Evolutionary conservation across 2,329 filamentous ascomycete species (phyloP), one percentile per base, ranked within the genome.

Genomic region (Aureobasidium sp.): DNA sequence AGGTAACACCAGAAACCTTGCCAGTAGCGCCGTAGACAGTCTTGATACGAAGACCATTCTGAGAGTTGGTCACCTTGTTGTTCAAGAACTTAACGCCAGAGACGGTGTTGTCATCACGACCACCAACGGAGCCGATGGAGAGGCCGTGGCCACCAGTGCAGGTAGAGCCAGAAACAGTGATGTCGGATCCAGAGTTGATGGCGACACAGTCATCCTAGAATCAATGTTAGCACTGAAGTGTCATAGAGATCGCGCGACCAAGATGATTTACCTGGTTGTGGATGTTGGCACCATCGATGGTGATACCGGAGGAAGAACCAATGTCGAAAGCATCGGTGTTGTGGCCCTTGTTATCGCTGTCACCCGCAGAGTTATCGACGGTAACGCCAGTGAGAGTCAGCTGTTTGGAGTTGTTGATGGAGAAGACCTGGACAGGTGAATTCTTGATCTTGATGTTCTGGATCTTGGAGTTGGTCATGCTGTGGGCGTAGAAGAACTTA

Each of bases 401-500:
- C 50, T 75, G 73, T 3, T 70, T 71, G 11, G 73, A 74, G 4
- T 70, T 66, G 69, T 82, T 77, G 65, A 78, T 71, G 52, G 70
- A 77, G 71, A 83, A 80, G 44, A 72, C 75, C 66, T 84, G 82
- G 6, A 83, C 79, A 3, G 82, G 82, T 15, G 79, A 78, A 70
- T 84, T 82, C 69, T 78, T 75, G 65, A 84, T 75, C 64, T 79
- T 80, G 50, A 84, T 69, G 61, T 75, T 73, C 27, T 70, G 74
- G 70, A 85, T 83, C 30, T 68, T 71, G 7, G 81, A 83, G 59
- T 76, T 70, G 39, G 71, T 81, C 60, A 86, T 68, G 61, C 73
- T 74, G 68, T 86, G 79, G 8, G 79, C 81, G 64, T 72, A 77
- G 77, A 86, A 85, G 75, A 86, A 84, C 76, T 86, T 83, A 65